Percentiles rank a stretch among this genome's conserved stretches.
Evolutionary conservation across 2,329 filamentous ascomycete genomes (phyloP).

Genomic region (Aureobasidium namibiae): DNA sequence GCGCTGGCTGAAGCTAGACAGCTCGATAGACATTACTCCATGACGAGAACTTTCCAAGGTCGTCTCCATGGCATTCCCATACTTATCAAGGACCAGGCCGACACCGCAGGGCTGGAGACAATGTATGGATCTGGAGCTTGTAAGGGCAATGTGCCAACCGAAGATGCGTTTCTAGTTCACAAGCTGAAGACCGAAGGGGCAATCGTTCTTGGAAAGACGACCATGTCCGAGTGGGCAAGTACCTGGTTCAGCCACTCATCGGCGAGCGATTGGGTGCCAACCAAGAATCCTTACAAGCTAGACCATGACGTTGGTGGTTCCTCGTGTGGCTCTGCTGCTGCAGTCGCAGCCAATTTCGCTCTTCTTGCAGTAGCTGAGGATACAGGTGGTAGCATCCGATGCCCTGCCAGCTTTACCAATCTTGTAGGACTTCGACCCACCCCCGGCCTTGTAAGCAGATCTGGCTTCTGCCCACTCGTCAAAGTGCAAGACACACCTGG

Average conservation of each 20-base stretch:
- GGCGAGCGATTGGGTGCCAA: not conserved
- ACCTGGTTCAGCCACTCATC: slow-evolving; percentile 8
- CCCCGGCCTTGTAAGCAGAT: slow-evolving; percentile 15
- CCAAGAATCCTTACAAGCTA: not conserved
- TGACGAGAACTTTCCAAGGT: not conserved
- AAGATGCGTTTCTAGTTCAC: slow-evolving; percentile 1
- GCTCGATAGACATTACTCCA: not conserved
- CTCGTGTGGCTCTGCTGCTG: not conserved
- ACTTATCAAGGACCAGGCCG: slow-evolving; percentile 13
- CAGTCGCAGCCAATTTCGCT: slow-evolving; percentile 8
- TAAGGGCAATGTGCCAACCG: not conserved
- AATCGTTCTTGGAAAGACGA: slow-evolving; percentile 11
- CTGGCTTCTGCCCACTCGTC: slow-evolving; percentile 23
- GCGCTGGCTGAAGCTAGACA: not conserved
- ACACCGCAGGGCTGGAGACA: slow-evolving; percentile 7
- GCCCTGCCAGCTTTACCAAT: not conserved
- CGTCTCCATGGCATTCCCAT: slow-evolving; percentile 10
- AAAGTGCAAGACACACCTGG: slow-evolving; percentile 25
- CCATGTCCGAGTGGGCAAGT: slow-evolving; percentile 11
- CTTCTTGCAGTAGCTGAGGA: slow-evolving; percentile 10
- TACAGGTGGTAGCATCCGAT: slow-evolving; percentile 4
- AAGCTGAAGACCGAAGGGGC: slow-evolving; percentile 7
- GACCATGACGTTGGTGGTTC: slow-evolving; percentile 1
- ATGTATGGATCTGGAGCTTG: slow-evolving; percentile 7
- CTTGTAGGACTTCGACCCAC: slow-evolving; percentile 8